Conservation (phyloP, 78 protist species). For the Dictyostelium capitatum region DNA sequence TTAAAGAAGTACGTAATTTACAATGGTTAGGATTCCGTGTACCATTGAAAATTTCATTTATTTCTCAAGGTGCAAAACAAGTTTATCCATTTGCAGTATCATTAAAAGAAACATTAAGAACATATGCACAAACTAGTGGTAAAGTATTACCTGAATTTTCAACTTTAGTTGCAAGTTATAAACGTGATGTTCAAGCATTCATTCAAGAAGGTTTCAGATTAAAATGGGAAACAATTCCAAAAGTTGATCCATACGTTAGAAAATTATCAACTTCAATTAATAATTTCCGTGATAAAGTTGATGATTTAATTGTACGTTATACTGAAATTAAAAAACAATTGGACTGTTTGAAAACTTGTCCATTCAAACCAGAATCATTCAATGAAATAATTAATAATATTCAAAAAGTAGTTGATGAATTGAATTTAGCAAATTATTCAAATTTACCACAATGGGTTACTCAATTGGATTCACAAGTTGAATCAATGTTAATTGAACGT, state of each 20-base stretch:
- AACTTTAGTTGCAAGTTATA: slow-evolving; percentile 88
- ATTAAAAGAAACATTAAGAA: slow-evolving; percentile 84
- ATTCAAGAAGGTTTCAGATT: slow-evolving; percentile 86
- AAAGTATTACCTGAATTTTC: slow-evolving; percentile 29
- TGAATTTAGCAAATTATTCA: slow-evolving; percentile 81
- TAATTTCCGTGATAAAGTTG: slow-evolving; percentile 82
- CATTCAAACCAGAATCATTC: slow-evolving; percentile 64
- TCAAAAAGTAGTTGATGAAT: slow-evolving; percentile 90
- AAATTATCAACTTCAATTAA: slow-evolving; percentile 59
- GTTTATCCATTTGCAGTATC: slow-evolving; percentile 90
- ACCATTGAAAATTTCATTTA: slow-evolving; percentile 66
- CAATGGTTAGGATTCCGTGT: slow-evolving; percentile 87
- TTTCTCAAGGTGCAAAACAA: slow-evolving; percentile 76
- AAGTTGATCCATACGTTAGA: slow-evolving; percentile 76
- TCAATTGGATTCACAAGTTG: slow-evolving; percentile 74
- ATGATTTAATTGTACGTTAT: slow-evolving; percentile 44
- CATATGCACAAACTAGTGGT: slow-evolving; percentile 81
- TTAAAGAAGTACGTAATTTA: slow-evolving; percentile 92
- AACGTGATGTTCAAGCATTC: slow-evolving; percentile 71
- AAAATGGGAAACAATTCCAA: slow-evolving; percentile 72
- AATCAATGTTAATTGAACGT: slow-evolving; percentile 72
- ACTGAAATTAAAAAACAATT: slow-evolving; percentile 28
- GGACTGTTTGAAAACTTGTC: slow-evolving; percentile 20
- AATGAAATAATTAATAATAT: slow-evolving; percentile 30
- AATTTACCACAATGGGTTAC: slow-evolving; percentile 90